Percentiles rank a stretch among this genome's conserved stretches.
Evolutionary conservation across 129 eudicot species (phyloP).

Genomic region (Flaveria ramosissima): DNA sequence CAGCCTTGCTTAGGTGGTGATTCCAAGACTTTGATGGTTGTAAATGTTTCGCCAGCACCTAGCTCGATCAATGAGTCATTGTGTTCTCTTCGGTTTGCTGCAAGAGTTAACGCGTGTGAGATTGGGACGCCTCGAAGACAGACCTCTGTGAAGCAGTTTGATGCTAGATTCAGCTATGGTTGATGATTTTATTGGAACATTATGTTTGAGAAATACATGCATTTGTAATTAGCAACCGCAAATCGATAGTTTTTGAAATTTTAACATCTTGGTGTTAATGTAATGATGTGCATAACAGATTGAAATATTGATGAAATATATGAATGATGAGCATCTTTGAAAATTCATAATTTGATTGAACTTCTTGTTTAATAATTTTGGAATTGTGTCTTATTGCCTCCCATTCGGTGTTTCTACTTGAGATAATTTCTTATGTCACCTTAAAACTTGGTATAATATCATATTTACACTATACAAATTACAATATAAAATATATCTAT

Average conservation of each 20-base stretch:
- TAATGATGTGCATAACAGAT: slow-evolving; percentile 37
- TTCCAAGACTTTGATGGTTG: slow-evolving; percentile 94
- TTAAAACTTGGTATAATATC: too few relatives aligned
- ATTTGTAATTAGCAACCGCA: slow-evolving; percentile 30
- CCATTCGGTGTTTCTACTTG: too few relatives aligned
- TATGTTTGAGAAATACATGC: not conserved
- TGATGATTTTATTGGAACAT: slow-evolving; percentile 28
- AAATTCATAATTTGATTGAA: slow-evolving; percentile 19
- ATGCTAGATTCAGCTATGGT: slow-evolving; percentile 78
- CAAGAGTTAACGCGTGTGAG: slow-evolving; percentile 92
- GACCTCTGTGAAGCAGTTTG: slow-evolving; percentile 54
- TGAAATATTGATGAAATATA: slow-evolving; percentile 28
- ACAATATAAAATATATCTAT: too few relatives aligned
- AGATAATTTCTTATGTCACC: too few relatives aligned
- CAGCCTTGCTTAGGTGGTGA: slow-evolving; percentile 99
- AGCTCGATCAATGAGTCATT: slow-evolving; percentile 77
- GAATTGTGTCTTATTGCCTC: not conserved
- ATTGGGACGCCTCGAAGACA: slow-evolving; percentile 91
- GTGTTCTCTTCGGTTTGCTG: slow-evolving; percentile 87
- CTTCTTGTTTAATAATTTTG: slow-evolving; percentile 16
- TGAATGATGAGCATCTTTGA: slow-evolving; percentile 19
- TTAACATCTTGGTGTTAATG: slow-evolving; percentile 33
- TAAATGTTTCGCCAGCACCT: slow-evolving; percentile 81
- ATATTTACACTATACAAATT: too few relatives aligned
- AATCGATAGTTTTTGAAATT: slow-evolving; percentile 26